Base-by-base conservation (phyloP, 352 stramenopile genomes). In the Plasmopara viticola region DNA sequence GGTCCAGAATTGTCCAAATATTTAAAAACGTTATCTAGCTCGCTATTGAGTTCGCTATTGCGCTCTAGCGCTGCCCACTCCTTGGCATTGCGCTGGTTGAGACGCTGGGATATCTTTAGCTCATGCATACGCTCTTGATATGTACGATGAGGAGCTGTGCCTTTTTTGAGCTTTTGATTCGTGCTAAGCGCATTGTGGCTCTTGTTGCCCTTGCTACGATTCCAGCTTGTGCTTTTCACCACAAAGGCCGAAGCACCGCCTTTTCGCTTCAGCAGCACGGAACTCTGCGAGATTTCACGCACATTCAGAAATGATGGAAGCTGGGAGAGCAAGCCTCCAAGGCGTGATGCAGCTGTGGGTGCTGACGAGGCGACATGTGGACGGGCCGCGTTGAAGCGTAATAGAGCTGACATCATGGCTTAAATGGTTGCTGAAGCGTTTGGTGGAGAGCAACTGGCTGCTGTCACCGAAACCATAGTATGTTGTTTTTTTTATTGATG, bases 81-180 rank as follows among this genome's bases (percentile, higher is more conserved):
- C 51, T 67, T 60, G 33, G 68, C 64, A 56, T 86, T 89, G 46
- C 66, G 70, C 14, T 60, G 54, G 48, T 72, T 73, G 1, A 55
- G 58, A n/a, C 60, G 56, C 30, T 75, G 56, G 5, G 51, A 44
- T 6, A 31, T 61, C 57, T 84, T 78, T 44, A 83, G 60, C 9
- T 73, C 60, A 46, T 66, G 71, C 57, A 62, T 73, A 44, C 64
- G 64, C 41, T 87, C 72, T 6, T 78, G 18, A 47, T 84, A 74
- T 17, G 71, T 76, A 43, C 77, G 74, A 61, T 86, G 73, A 44
- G 75, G 75, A 43, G 63, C 61, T 10, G 53, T 44, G 53, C 78
- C 62, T n/a, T 69, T 71, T 63, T 87, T 87, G 28, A 88, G 68
- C 61, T 88, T 87, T 53, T 87, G 56, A 39, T 89, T 87, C 13